These are phyloP conservation scores for Candida succiphila DNA, from an alignment of 805 yeast species.

Conservation along the genomic window DNA sequence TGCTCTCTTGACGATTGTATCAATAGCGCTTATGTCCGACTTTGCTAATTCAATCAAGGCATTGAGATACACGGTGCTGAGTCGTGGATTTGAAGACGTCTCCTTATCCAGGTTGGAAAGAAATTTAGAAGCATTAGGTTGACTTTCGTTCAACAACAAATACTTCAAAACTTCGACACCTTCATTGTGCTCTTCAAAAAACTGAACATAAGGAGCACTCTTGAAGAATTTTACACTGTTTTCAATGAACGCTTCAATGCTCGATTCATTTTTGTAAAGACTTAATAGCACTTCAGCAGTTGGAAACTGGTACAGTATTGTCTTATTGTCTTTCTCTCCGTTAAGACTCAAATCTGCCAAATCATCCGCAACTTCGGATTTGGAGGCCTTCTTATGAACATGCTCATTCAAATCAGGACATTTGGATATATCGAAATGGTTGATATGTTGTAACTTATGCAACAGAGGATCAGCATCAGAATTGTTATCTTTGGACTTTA, in stretches of 20 bases:
- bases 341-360: not conserved
- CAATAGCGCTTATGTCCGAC: no score
- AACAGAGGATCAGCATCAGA: constrained; percentile 5
- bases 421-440: constrained; percentile 10
- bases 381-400: constrained; percentile 8
- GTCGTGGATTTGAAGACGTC: no score
- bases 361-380: constrained; percentile 1
- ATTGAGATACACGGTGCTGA: no score
- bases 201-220: constrained; percentile 10
- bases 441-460: constrained; percentile 5
- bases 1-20: no score
- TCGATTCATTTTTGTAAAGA: constrained; percentile 25
- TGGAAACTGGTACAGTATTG: constrained; percentile 21
- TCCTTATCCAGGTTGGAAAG: constrained; percentile 14
- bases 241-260: constrained; percentile 9
- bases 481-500: constrained; percentile 17
- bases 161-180: constrained; percentile 8
- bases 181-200: constrained; percentile 3
- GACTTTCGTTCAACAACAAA: constrained; percentile 5
- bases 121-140: constrained; percentile 2
- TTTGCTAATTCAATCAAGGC: no score
- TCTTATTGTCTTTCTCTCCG: constrained; percentile 3
- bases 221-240: constrained; percentile 15
- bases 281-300: constrained; percentile 23
- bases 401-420: constrained; percentile 13